Conservation (phyloP, 805 yeast species). For the Starmerella floricola region DNA sequence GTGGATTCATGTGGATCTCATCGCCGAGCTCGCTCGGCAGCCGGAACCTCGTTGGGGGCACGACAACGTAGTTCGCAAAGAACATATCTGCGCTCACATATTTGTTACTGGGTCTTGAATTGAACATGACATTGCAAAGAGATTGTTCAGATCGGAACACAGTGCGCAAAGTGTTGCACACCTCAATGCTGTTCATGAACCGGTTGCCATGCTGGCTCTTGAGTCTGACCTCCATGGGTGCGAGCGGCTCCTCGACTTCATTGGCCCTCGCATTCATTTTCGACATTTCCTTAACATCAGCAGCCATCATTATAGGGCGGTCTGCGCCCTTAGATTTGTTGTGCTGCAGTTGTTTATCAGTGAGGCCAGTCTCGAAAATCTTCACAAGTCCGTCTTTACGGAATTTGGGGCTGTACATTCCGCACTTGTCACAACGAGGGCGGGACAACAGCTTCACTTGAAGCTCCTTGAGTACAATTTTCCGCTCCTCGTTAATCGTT, state of each 20-base stretch:
- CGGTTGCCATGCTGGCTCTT: conserved; percentile 59
- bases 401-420: conserved; percentile 85
- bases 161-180: conserved; percentile 61
- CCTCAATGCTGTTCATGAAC: conserved; percentile 78
- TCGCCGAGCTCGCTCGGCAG: conserved; percentile 95
- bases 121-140: conserved; percentile 62
- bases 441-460: conserved; percentile 61
- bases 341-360: conserved; percentile 61
- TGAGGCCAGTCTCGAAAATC: conserved; percentile 76
- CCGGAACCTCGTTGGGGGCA: conserved; percentile 94
- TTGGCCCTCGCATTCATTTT: conserved; percentile 27
- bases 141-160: conserved; percentile 65
- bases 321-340: conserved; percentile 71
- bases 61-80: conserved; percentile 76
- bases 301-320: conserved; percentile 55
- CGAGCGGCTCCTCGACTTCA: conserved; percentile 30
- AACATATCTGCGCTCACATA: conserved; percentile 62
- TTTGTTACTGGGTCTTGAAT: conserved; percentile 55
- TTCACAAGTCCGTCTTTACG: conserved; percentile 92
- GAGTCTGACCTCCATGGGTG: conserved; percentile 29
- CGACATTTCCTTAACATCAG: conserved; percentile 21
- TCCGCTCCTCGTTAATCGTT: conserved; percentile 77
- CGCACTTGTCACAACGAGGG: conserved; percentile 90
- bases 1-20: conserved; percentile 86
- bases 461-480: conserved; percentile 54